phyloP scores from a whole-genome alignment of 805 yeast species.

The Cyberlindnera japonica region DNA sequence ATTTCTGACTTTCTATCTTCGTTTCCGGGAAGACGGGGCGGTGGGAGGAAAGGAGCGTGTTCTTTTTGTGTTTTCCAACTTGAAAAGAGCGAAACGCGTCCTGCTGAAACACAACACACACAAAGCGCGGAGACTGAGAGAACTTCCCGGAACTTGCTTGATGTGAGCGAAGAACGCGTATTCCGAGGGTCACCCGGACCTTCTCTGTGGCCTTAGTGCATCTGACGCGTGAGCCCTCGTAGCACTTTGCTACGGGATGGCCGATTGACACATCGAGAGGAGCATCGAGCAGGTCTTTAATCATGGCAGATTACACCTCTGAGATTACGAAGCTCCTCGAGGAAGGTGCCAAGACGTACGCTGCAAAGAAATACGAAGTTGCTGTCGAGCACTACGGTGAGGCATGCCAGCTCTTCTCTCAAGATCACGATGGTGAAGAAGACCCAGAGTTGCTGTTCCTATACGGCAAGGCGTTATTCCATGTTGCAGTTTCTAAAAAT shows the following conservation, averaged over 20 bases:
- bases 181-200: constrained; percentile 8
- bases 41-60: not conserved
- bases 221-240: no score
- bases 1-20: not conserved
- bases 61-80: constrained; percentile 5
- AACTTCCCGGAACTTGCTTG: not conserved
- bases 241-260: no score
- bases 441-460: constrained; percentile 67
- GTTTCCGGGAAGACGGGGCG: not conserved
- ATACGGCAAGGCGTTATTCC: constrained; percentile 79
- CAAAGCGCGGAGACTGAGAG: not conserved
- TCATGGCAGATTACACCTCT: constrained; percentile 30
- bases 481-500: constrained; percentile 67
- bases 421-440: constrained; percentile 50
- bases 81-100: constrained; percentile 11
- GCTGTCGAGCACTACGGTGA: constrained; percentile 70
- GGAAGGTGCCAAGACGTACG: constrained; percentile 62
- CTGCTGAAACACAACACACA: not conserved
- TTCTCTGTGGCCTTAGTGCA: no score
- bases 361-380: constrained; percentile 59
- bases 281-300: not conserved
- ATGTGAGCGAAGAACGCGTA: not conserved
- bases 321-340: constrained; percentile 48
- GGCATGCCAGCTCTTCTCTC: constrained; percentile 59
- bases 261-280: not conserved